phyloP scores from a whole-genome alignment of 345 rosid genomes.

The Cardamine occulta region DNA sequence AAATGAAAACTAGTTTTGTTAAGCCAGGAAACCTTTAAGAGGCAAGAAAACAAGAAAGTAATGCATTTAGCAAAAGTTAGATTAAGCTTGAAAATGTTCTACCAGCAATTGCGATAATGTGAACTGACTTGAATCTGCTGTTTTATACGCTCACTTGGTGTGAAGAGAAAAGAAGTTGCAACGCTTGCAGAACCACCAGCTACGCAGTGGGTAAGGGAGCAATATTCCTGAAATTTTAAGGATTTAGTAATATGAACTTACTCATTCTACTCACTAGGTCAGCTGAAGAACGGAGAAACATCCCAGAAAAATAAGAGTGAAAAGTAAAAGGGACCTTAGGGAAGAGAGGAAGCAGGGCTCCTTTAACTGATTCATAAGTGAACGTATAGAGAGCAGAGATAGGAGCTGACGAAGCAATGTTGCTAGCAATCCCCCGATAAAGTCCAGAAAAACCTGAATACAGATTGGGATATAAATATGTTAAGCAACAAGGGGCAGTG shows the following conservation, averaged over 20 bases:
- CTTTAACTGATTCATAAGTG: constrained; percentile 89
- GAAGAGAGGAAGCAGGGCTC: constrained; percentile 71
- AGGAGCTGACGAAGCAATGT: constrained; percentile 91
- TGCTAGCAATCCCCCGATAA: constrained; percentile 84
- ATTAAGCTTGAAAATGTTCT: constrained; percentile 32
- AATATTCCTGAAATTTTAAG: constrained; percentile 62
- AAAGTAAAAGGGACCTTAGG: constrained; percentile 60
- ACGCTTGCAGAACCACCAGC: constrained; percentile 95
- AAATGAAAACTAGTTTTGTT: not conserved
- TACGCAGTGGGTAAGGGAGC: constrained; percentile 74
- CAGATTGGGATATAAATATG: not conserved
- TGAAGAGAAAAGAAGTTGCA: constrained; percentile 88
- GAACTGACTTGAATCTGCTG: constrained; percentile 98
- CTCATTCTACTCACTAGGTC: constrained; percentile 1
- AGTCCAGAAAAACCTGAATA: constrained; percentile 75
- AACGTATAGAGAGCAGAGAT: constrained; percentile 87
- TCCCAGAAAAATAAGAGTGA: constrained; percentile 1
- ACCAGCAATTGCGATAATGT: constrained; percentile 86
- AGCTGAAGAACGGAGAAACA: not conserved
- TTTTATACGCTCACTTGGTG: constrained; percentile 90
- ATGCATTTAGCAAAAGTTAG: not conserved
- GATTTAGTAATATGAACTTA: constrained; percentile 7
- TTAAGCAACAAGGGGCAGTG: constrained; percentile 18
- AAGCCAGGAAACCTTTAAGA: not conserved
- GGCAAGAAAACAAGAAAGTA: not conserved